Evolutionary conservation across 1,284 basidiomycete species (phyloP).

Genomic region (Cryptococcus sp.): DNA sequence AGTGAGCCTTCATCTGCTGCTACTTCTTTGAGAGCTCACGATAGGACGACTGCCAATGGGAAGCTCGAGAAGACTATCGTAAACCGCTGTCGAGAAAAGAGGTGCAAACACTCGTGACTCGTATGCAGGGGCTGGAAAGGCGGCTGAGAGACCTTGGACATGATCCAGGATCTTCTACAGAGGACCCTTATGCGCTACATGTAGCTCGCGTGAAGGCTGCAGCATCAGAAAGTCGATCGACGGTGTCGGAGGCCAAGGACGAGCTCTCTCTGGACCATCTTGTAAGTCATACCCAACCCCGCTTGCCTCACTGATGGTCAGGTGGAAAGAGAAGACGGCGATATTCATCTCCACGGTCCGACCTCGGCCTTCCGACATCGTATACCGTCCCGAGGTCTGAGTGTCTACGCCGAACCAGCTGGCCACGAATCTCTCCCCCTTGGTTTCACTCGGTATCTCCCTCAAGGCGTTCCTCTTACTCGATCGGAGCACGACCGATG

Average conservation of each 20-base stretch:
- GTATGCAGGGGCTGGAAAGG: slow-evolving; percentile 22
- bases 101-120: slow-evolving; percentile 18
- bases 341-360: slow-evolving; percentile 24
- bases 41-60: slow-evolving; percentile 28
- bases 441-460: slow-evolving; percentile 20
- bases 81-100: slow-evolving; percentile 26
- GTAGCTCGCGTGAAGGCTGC: neutral
- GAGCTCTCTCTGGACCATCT: slow-evolving; percentile 11
- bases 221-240: neutral
- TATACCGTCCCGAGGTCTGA: neutral
- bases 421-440: slow-evolving; percentile 1
- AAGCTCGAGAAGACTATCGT: slow-evolving; percentile 22
- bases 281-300: slow-evolving; percentile 5
- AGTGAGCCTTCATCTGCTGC: slow-evolving; percentile 7
- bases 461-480: slow-evolving; percentile 15
- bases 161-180: neutral
- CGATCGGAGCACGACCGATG: slow-evolving; percentile 21
- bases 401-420: slow-evolving; percentile 3
- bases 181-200: neutral
- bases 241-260: too few species aligned
- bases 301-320: neutral
- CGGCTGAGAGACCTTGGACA: slow-evolving; percentile 20
- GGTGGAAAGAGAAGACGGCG: slow-evolving; percentile 24
- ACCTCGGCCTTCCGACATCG: slow-evolving; percentile 28
- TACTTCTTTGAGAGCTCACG: neutral